Conservation (phyloP, 345 rosid species). For the Arabis alpina region DNA sequence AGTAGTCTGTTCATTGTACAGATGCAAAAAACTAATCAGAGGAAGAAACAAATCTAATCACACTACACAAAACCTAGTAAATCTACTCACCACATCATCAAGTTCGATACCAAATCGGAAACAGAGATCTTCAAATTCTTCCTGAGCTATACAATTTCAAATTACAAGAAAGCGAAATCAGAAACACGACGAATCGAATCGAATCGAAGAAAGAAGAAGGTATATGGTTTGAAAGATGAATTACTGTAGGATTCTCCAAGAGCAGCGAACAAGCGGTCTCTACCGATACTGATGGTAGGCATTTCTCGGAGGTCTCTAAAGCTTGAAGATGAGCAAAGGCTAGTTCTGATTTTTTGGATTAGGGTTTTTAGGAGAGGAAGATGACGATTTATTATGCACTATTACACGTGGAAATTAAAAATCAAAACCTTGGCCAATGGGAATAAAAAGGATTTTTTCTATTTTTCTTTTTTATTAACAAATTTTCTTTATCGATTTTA, state of each 20-base stretch:
- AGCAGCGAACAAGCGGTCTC: conserved; percentile 75
- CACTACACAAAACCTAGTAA: background rate
- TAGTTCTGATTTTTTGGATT: background rate
- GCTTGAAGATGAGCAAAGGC: background rate
- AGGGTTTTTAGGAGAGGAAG: background rate
- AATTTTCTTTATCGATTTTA: too few relatives aligned
- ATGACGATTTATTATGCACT: too few relatives aligned
- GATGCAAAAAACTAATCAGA: background rate
- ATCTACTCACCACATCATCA: conserved; percentile 79
- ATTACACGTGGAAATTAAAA: too few relatives aligned
- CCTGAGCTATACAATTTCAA: conserved; percentile 51
- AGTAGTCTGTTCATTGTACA: conserved; percentile 44
- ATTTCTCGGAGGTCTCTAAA: conserved; percentile 38
- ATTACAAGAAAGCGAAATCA: background rate
- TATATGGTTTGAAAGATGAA: background rate
- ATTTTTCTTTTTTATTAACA: too few relatives aligned
- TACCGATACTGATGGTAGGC: conserved; percentile 84
- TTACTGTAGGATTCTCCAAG: conserved; percentile 73
- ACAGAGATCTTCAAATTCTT: conserved; percentile 88
- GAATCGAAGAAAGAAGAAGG: background rate
- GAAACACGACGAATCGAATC: background rate
- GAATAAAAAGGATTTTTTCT: too few relatives aligned
- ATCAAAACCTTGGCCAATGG: too few relatives aligned
- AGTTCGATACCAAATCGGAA: conserved; percentile 92
- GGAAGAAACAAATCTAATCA: background rate